Evolutionary conservation across 768 basidiomycete genomes (phyloP), one percentile per base, ranked within the genome.

Genomic region (Leccinum imitatum): DNA sequence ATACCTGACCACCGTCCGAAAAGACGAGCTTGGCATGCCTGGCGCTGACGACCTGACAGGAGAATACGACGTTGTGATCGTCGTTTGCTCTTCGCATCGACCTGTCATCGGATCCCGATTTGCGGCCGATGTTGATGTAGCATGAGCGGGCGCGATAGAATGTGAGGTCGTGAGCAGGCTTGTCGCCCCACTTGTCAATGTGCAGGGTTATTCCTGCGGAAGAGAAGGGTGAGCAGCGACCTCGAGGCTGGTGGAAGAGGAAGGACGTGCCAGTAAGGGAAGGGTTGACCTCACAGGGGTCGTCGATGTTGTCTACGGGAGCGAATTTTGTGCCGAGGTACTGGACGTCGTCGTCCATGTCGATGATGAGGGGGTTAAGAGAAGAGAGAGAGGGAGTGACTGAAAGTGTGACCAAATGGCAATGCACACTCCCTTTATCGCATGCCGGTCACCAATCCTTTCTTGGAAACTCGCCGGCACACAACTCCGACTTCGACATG

Each of bases 41-140:
- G 25, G 90, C 82, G 71, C 88, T 90, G 63, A 93, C 87, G 50
- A 92, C 90, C 31, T 89, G 86, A 68, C 90, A 91, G 53, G 84
- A 75, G 64, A 91, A 91, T 72, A 85, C 81, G 15, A 84, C 87
- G 58, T 79, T 79, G 57, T 80, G 78, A 53, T 71, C 70, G 25
- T 79, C 78, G 53, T 72, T 73, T 58, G 76, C 78, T 51, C 72
- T 68, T 52, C 73, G 69, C 72, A 77, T 72, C 62, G 74, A 70
- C 59, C 70, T 76, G 44, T 70, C 65, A 63, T 83, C 79, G 58
- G 77, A 78, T 19, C 80, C 70, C 10, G 89, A 84, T 59, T 84
- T 84, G 51, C 90, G 85, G 4, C 90, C 90, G 67, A 92, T 84
- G 61, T 82, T 78, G 15, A 91, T 77, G 51, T 81, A 80, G 47